Evolutionary conservation across 768 basidiomycete genomes (phyloP), one percentile per base, ranked within the genome.

Genomic region (Trametes sanguinea): DNA sequence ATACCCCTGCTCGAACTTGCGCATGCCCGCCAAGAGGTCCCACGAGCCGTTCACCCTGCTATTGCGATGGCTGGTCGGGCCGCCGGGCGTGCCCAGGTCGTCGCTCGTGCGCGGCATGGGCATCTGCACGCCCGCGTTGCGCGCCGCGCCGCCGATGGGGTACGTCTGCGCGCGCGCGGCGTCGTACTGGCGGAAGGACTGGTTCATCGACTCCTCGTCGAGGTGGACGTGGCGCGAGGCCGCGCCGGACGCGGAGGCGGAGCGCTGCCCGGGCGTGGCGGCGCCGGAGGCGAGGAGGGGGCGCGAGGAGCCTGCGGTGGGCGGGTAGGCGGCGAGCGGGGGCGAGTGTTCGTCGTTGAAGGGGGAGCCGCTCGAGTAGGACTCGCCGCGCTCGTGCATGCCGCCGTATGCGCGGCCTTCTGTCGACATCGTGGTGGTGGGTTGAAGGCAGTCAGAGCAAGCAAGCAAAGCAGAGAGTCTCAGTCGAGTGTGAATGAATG

Each of bases 1-100:
- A 64, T 86, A 87, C 9, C 77, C 76, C 54, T 81, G 76, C 65
- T 85, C 85, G 30, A 83, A 73, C 71, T 77, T 83, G 72, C 75
- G 78, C 60, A 82, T 77, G 42, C 82, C 82, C 56, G 71, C 76
- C 16, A 82, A 72, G 48, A 83, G 40, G 68, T 82, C 83, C 84
- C 83, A 85, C 71, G 78, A 83, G 17, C 75, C 73, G 53, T 65
- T 73, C 11, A 14, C 48, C 48, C 69, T 40, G 60, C 63, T 63
- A 39, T 51, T 46, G 42, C 62, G 40, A 37, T 40, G 51, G 45
- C 58, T 51, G 6, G 35, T 6, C 50, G 57, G 14, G 47, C 65
- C 57, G 40, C 32, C 45, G 22, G 51, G 59, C 5, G 37, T 54
- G 48, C 37, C 44, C 37, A 43, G n/a, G 13, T 43, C 42, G 42